phyloP scores from a whole-genome alignment of 352 stramenopile species.

The Phytopythium ostracodes region DNA sequence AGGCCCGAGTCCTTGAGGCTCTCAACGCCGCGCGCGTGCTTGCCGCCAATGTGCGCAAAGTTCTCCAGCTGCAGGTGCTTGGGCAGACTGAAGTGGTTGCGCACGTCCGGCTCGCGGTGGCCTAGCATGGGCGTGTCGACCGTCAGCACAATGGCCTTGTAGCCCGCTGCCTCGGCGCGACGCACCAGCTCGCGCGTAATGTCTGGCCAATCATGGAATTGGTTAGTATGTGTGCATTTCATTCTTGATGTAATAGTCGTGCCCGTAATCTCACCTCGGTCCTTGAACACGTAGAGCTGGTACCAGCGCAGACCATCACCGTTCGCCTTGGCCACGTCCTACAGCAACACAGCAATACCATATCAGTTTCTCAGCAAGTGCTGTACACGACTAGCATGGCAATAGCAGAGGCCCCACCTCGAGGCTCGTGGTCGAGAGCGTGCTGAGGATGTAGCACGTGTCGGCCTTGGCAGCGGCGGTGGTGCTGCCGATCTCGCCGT shows the following conservation, averaged over 20 bases:
- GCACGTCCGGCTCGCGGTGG: constrained; percentile 93
- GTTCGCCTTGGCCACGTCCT: constrained; percentile 58
- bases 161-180: constrained; percentile 91
- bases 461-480: constrained; percentile 79
- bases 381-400: neutral
- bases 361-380: neutral
- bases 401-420: constrained; percentile 31
- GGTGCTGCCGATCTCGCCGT: constrained; percentile 89
- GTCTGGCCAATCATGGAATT: constrained; percentile 43
- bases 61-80: constrained; percentile 57
- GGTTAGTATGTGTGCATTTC: neutral
- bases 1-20: constrained; percentile 48
- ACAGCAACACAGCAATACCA: neutral
- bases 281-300: constrained; percentile 97
- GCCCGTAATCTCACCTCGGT: constrained; percentile 35
- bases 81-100: constrained; percentile 89
- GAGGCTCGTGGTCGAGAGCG: constrained; percentile 89
- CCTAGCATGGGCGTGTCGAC: constrained; percentile 96
- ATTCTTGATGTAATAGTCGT: too few species aligned
- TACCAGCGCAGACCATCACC: constrained; percentile 89
- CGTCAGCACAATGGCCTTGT: constrained; percentile 94
- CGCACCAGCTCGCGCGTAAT: constrained; percentile 90
- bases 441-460: constrained; percentile 91
- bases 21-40: constrained; percentile 59
- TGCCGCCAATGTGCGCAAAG: constrained; percentile 40